Base-by-base conservation (phyloP, 805 yeast genomes). In the Ogataea degrootiae region DNA sequence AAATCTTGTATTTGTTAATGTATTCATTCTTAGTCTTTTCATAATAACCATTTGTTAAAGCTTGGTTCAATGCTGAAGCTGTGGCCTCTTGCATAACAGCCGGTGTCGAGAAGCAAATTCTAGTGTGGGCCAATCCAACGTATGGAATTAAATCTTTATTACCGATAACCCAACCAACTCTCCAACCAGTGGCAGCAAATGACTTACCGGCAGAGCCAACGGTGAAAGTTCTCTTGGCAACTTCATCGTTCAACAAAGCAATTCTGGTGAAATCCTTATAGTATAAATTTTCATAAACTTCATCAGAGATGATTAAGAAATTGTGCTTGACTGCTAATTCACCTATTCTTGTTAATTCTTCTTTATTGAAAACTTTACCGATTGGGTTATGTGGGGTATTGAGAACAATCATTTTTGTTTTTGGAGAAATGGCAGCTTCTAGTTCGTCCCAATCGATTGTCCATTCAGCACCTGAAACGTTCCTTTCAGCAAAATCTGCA, bases 121-220 rank as follows among this genome's bases (percentile, higher is more conserved):
- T 79, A 1, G 97, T 89, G 67, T 94, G 97, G 0, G 98, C 98
- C 23, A 86, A 78, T 6, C 89, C 76, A 5, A 83, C 96, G 62
- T 87, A 88, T 55, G 85, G 82, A 58, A 94, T 74, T 54, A 91
- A 72, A 31, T 85, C 87, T n/a, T 86, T 75, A 45, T 87, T 84
- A 6, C 97, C 98, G 52, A 91, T 83, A 36, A 92, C 76, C 95
- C 96, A 94, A 46, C 99, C 99, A 45, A 94, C 79, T 73, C 99
- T 83, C 97, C 98, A 94, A 45, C 99, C 99, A 12, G 99, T 94
- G 39, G 96, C 96, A n/a, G 97, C 96, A 71, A 94, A 94, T 0
- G 96, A 82, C 68, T 94, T 94, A 53, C 99, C 99, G 6, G 97
- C 99, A 29, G 97, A 88, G 1, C 98, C 98, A 21, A 94, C 95